phyloP scores from a whole-genome alignment of 2,329 filamentous ascomycete genomes.

The Ascosphaera apis region DNA sequence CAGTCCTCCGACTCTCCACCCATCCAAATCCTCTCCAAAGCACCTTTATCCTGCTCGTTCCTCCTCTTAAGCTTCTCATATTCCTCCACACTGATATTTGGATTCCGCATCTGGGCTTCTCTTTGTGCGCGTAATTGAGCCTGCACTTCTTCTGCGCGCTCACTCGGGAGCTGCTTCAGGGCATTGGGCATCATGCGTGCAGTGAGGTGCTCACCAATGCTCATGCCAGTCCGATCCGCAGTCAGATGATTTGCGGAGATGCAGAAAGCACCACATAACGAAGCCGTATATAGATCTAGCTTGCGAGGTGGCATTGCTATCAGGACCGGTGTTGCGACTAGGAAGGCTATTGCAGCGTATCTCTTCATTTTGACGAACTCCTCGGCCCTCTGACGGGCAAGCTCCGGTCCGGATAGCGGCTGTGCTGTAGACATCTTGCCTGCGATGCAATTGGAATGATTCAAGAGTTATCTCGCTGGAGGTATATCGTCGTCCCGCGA shows the following conservation, averaged over 20 bases:
- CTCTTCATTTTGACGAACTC: conserved; percentile 20
- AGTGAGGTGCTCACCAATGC: conserved; percentile 14
- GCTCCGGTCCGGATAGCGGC: conserved; percentile 4
- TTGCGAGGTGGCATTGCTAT: conserved; percentile 36
- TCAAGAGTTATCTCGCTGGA: too few relatives aligned
- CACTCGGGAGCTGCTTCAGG: conserved; percentile 5
- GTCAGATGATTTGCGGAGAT: conserved; percentile 27
- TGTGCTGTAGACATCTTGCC: background rate
- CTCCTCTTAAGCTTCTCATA: conserved; percentile 14
- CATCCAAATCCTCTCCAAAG: conserved; percentile 9
- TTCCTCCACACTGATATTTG: conserved; percentile 1
- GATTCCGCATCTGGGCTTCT: conserved; percentile 7
- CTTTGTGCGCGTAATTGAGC: conserved; percentile 5
- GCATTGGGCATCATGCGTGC: conserved; percentile 1
- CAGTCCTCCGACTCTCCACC: conserved; percentile 19
- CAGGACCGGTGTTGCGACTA: conserved; percentile 31
- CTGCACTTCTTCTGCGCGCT: conserved; percentile 7
- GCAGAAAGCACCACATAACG: conserved; percentile 25
- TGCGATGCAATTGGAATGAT: too few relatives aligned
- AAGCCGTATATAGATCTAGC: conserved; percentile 36
- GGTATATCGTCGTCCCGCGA: too few relatives aligned
- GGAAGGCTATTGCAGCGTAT: conserved; percentile 17
- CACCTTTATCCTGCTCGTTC: conserved; percentile 7
- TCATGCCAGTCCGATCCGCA: conserved; percentile 17
- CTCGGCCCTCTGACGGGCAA: conserved; percentile 9